Base-by-base conservation (phyloP, 2,329 filamentous ascomycete species). In the Ambrosiella beaveri region DNA sequence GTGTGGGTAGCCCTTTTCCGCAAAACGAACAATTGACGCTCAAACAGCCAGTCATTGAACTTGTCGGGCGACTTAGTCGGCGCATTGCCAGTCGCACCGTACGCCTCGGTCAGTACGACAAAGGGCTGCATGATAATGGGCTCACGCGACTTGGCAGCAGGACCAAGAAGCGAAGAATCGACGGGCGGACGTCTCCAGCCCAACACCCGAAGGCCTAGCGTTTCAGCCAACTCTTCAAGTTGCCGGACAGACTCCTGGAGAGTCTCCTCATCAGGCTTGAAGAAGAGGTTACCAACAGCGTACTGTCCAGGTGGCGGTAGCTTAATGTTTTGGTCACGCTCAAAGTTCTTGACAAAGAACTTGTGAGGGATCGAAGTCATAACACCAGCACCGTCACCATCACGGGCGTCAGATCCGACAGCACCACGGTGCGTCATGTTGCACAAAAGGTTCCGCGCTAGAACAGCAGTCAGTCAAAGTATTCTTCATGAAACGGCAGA, bases 391-490 rank as follows among this genome's bases (percentile, higher is more conserved):
- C 93, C 93, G 70, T 98, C 93, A 70, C 93, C 93, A 70, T 98
- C 93, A 77, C 93, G 86, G 68, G 89, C 89, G 76, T 98, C 93
- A 61, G 93, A 97, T 65, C 93, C 93, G 66, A 97, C 91, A 63
- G 93, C 93, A 77, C 93, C 93, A 71, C 93, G 86, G 77, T 98
- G 93, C 78, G 93, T 97, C 93, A 98, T 98, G 80, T 98, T 97
- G 79, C 93, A 98, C 63, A 98, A 83, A 62, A 98, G 78, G 73
- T 90, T 95, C 64, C 88, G 86, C 64, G 90, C 88, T 93, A 27
- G n/a, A 75, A 64, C 17, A 39, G 15, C n/a, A 19, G 13, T 47
- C 44, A 47, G 2, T 8, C 13, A 47, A 35, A 45, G 51, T 60
- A 50, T 47, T 37, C 15, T 47, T 8, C 7, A 47, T 6, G 5